Evolutionary conservation across 257 asterid species (phyloP).

Genomic region (Penstemon newberryi): DNA sequence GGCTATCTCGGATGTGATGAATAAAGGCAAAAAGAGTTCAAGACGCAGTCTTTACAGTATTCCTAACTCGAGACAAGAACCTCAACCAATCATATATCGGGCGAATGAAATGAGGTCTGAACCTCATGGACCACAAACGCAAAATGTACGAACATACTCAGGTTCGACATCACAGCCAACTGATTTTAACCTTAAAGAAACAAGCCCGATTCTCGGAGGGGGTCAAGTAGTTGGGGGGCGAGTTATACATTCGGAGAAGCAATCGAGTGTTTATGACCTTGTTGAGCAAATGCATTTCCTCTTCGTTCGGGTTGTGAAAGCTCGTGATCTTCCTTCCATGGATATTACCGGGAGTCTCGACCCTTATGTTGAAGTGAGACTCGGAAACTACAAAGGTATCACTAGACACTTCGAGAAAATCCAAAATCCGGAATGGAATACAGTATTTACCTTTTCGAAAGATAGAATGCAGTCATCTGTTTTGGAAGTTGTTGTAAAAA

Average conservation of each 20-base stretch:
- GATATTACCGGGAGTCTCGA: slow-evolving; percentile 73
- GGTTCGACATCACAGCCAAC: slow-evolving; percentile 54
- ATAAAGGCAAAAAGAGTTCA: slow-evolving; percentile 43
- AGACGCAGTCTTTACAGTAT: slow-evolving; percentile 51
- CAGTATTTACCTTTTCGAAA: slow-evolving; percentile 73
- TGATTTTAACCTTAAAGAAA: slow-evolving; percentile 70
- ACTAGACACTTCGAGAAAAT: slow-evolving; percentile 74
- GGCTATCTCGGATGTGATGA: slow-evolving; percentile 20
- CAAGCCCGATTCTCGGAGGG: slow-evolving; percentile 86
- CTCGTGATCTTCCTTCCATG: slow-evolving; percentile 74
- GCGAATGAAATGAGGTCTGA: slow-evolving; percentile 55
- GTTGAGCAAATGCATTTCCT: slow-evolving; percentile 95
- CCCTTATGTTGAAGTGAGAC: slow-evolving; percentile 84
- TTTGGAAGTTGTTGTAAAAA: slow-evolving; percentile 65
- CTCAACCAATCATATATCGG: slow-evolving; percentile 41
- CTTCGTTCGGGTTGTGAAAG: slow-evolving; percentile 80
- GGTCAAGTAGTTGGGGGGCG: slow-evolving; percentile 74
- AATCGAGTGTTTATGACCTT: slow-evolving; percentile 66
- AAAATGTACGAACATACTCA: slow-evolving; percentile 36
- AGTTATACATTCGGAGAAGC: slow-evolving; percentile 54
- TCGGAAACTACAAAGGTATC: slow-evolving; percentile 88
- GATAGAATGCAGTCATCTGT: slow-evolving; percentile 77
- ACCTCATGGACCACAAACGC: slow-evolving; percentile 44
- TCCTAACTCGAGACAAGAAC: slow-evolving; percentile 45
- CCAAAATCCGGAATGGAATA: slow-evolving; percentile 79